Evolutionary conservation across 2,329 filamentous ascomycete species (phyloP).

Genomic region (Microcyclospora pomicola): DNA sequence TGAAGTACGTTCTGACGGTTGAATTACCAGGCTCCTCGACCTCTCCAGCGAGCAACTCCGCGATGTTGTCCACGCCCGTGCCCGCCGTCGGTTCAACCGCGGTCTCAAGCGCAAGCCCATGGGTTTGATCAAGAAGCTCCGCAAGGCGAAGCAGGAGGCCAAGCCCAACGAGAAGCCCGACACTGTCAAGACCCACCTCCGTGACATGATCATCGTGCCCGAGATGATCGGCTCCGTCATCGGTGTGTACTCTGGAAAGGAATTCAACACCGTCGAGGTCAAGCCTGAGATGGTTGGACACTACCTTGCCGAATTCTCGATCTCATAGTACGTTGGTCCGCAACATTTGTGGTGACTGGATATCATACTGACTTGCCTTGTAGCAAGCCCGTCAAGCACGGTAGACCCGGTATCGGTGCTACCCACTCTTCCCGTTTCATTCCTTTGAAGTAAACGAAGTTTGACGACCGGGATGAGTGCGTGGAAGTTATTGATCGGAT

Average conservation of each 20-base stretch:
- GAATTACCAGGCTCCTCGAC: conserved; percentile 69
- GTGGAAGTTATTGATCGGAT: no score
- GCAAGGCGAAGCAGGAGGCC: conserved; percentile 97
- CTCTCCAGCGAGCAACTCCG: conserved; percentile 97
- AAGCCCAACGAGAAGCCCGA: conserved; percentile 99
- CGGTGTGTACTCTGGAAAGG: conserved; percentile 99
- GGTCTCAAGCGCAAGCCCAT: conserved; percentile 99
- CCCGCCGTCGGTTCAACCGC: conserved; percentile 97
- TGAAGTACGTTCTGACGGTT: neutral
- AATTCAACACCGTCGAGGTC: conserved; percentile 99
- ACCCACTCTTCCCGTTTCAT: conserved; percentile 99
- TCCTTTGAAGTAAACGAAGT: conserved; percentile 73
- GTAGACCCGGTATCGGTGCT: conserved; percentile 99
- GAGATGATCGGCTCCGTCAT: conserved; percentile 99
- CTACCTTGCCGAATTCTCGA: conserved; percentile 98
- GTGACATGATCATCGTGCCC: conserved; percentile 99
- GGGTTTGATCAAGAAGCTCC: conserved; percentile 99
- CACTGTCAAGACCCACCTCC: conserved; percentile 97
- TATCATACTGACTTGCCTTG: conserved; percentile 36
- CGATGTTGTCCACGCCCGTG: conserved; percentile 97
- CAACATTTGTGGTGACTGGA: neutral
- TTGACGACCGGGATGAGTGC: neutral
- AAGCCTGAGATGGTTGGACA: conserved; percentile 99
- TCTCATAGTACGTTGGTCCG: conserved; percentile 75
- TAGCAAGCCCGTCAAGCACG: conserved; percentile 99